Conservation (phyloP, 2,329 filamentous ascomycete species). For the Pestalotiopsis fici region DNA sequence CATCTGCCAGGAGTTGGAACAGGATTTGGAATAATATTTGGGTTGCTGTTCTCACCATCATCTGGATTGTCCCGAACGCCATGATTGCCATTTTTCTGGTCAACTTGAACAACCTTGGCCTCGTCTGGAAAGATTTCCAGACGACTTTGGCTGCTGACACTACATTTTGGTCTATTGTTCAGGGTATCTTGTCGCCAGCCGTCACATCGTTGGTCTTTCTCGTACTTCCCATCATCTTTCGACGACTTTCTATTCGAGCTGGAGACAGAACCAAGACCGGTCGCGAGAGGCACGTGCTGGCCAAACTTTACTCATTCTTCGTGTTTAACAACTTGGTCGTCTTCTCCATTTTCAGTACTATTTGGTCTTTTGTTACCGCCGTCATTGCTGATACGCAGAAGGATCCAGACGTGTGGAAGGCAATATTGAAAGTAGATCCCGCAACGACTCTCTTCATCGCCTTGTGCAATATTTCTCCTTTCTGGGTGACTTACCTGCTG, state of each 20-base stretch:
- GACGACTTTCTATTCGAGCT: slow-evolving; percentile 77
- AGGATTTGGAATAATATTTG: slow-evolving; percentile 81
- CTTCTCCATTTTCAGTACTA: slow-evolving; percentile 86
- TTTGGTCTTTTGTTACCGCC: slow-evolving; percentile 72
- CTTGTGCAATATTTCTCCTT: slow-evolving; percentile 80
- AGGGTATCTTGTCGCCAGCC: slow-evolving; percentile 88
- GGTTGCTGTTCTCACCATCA: slow-evolving; percentile 75
- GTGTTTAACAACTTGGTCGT: slow-evolving; percentile 95
- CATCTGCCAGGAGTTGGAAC: slow-evolving; percentile 69
- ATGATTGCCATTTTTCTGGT: slow-evolving; percentile 93
- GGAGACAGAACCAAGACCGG: slow-evolving; percentile 92
- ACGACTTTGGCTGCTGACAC: slow-evolving; percentile 62
- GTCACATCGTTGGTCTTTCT: slow-evolving; percentile 87
- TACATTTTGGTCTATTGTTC: slow-evolving; percentile 79
- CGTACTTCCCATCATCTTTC: slow-evolving; percentile 86
- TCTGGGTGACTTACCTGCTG: slow-evolving; percentile 92
- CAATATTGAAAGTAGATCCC: slow-evolving; percentile 65
- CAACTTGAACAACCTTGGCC: slow-evolving; percentile 78
- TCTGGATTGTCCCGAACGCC: slow-evolving; percentile 92
- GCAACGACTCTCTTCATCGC: slow-evolving; percentile 68
- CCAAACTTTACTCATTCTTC: slow-evolving; percentile 93
- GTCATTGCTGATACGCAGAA: slow-evolving; percentile 59
- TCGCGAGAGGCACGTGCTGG: slow-evolving; percentile 86
- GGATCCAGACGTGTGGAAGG: slow-evolving; percentile 65
- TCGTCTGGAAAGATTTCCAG: slow-evolving; percentile 77